phyloP scores from a whole-genome alignment of 2,329 filamentous ascomycete species.

The Xylariaceae sp. region DNA sequence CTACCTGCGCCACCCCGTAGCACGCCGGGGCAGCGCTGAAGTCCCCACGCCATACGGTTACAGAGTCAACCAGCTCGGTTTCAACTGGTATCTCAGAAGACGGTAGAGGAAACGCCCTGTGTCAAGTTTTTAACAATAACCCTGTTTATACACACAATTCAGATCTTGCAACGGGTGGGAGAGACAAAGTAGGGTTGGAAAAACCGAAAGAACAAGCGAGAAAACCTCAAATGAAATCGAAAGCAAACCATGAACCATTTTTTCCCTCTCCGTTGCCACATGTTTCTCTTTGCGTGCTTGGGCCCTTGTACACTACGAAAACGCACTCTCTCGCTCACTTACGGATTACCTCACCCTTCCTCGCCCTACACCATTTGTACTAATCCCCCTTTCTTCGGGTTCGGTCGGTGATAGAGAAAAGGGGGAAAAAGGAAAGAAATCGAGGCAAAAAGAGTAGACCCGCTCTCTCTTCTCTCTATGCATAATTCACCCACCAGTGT shows the following conservation, averaged over 20 bases:
- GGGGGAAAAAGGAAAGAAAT: neutral
- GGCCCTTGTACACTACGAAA: neutral
- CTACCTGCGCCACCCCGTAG: conserved; percentile 90
- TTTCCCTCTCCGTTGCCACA: neutral
- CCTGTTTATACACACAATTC: conserved; percentile 1
- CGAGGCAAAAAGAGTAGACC: neutral
- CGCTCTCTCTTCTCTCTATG: neutral
- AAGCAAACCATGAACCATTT: neutral
- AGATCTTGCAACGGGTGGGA: neutral
- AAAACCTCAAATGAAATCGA: neutral
- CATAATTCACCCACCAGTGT: conserved; percentile 12
- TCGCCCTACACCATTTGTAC: neutral
- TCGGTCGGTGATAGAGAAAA: neutral
- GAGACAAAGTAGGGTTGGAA: neutral
- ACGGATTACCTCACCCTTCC: neutral
- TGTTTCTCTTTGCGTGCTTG: neutral
- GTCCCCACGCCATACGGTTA: conserved; percentile 76
- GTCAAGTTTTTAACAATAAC: neutral
- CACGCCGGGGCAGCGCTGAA: conserved; percentile 71
- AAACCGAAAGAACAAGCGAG: neutral
- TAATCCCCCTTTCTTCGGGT: neutral
- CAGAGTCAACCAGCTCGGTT: conserved; percentile 71
- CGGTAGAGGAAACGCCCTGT: conserved; percentile 48
- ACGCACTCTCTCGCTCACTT: neutral
- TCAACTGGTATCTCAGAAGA: conserved; percentile 89